Base-by-base conservation (phyloP, 768 basidiomycete genomes). In the Russula foetens region DNA sequence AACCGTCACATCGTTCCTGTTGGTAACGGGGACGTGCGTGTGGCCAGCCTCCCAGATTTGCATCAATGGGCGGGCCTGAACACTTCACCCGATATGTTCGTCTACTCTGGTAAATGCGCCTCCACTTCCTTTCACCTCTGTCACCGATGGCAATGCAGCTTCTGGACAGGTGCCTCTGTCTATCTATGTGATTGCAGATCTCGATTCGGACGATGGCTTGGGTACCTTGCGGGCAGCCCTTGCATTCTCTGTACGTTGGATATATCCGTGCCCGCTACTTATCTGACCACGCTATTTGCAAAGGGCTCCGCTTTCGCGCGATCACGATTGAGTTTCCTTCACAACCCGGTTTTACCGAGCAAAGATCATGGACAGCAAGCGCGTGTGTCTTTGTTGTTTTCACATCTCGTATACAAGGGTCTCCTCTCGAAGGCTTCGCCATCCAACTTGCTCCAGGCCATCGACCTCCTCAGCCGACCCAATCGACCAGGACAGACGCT, bases 251-350 rank as follows among this genome's bases (percentile, higher is more conserved):
- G 92, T 93, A 69, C 44, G 79, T 72, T 6, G 29, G 49, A 33
- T 39, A 31, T 60, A 17, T 53, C 45, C 38, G 6, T 44, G 51
- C 38, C 49, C 60, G 29, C 7, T 26, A 62, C 28, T 38, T 29
- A 31, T 31, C 66, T 66, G 17, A 54, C 23, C 43, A 50, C 11
- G 43, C 39, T 28, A 15, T 3, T 59, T 39, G 24, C 17, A 33
- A 49, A 31, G 66, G 88, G 85, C 8, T 60, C 72, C 7, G 61
- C 71, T 3, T 75, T 75, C 2, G 76, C 79, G 3, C 76, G 70
- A 41, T 77, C 80, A 8, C 85, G 93, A 31, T 53, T 92, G n/a
- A 77, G 85, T 0, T 88, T 95, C 70, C 74, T 95, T 33, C 91
- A 93, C 70, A 86, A 89, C 60, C 86, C 92, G 1, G 62, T 72